Conservation (phyloP, 2,329 filamentous ascomycete genomes). For the Fusarium sp. region DNA sequence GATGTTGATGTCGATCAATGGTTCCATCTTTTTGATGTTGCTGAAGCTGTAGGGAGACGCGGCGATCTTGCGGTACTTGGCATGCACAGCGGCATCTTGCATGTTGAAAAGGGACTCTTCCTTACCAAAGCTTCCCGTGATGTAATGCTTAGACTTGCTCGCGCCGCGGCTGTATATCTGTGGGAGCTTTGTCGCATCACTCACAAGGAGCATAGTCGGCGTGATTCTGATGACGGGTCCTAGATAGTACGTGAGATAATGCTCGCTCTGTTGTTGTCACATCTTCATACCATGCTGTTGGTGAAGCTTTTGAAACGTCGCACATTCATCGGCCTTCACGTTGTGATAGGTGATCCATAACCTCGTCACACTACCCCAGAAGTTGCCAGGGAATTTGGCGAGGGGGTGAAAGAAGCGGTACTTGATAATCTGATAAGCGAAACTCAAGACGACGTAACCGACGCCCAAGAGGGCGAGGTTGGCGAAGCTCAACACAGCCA, state of each 20-base stretch:
- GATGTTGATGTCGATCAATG: conserved; percentile 64
- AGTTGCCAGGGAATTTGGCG: conserved; percentile 30
- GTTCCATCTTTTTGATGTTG: conserved; percentile 70
- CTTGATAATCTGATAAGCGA: conserved; percentile 20
- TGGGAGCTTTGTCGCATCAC: conserved; percentile 63
- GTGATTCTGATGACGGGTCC: conserved; percentile 42
- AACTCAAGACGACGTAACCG: conserved; percentile 13
- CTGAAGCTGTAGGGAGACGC: conserved; percentile 67
- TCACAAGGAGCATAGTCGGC: conserved; percentile 42
- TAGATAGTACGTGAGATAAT: not conserved
- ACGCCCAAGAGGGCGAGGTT: conserved; percentile 17
- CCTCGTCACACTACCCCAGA: conserved; percentile 32
- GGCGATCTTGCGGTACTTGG: conserved; percentile 64
- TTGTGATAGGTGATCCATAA: conserved; percentile 42
- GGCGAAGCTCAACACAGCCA: conserved; percentile 22
- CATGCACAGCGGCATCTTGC: conserved; percentile 63
- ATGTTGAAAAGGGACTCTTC: conserved; percentile 69
- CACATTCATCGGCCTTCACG: conserved; percentile 29
- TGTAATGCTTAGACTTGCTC: conserved; percentile 69
- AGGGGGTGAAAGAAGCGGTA: conserved; percentile 38
- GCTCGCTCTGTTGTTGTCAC: fast-evolving
- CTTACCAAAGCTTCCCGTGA: conserved; percentile 68
- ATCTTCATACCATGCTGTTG: conserved; percentile 17
- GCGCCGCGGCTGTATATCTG: conserved; percentile 67
- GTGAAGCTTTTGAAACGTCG: conserved; percentile 33